These are phyloP conservation scores for Colletotrichum camelliae DNA, from an alignment of 2,329 filamentous ascomycete genomes.

Conservation along the genomic window DNA sequence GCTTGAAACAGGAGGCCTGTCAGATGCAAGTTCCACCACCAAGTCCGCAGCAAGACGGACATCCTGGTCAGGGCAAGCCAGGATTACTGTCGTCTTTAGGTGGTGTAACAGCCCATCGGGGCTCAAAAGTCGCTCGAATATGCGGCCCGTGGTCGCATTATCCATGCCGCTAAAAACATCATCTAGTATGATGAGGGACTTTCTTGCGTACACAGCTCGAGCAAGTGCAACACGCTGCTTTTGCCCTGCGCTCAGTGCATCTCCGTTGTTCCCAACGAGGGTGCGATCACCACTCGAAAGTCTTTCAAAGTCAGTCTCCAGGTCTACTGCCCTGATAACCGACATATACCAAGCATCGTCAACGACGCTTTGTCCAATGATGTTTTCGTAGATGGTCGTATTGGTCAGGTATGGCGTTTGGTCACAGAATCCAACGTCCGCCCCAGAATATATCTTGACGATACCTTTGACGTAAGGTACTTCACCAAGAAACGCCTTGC, in stretches of 20 bases:
- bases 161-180: slow-evolving; percentile 41
- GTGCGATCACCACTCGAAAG: slow-evolving; percentile 40
- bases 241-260: slow-evolving; percentile 47
- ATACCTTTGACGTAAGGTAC: background rate
- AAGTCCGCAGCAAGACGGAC: background rate
- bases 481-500: background rate
- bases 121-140: slow-evolving; percentile 33
- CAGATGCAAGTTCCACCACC: background rate
- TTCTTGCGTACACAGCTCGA: slow-evolving; percentile 33
- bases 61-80: background rate
- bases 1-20: fast-evolving
- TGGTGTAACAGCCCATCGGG: slow-evolving; percentile 12
- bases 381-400: slow-evolving; percentile 39
- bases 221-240: slow-evolving; percentile 28
- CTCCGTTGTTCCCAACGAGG: slow-evolving; percentile 43
- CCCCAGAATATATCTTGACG: background rate
- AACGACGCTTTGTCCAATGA: slow-evolving; percentile 36
- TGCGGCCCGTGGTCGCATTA: slow-evolving; percentile 31
- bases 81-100: background rate
- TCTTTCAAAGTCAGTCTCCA: slow-evolving; percentile 32
- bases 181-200: slow-evolving; percentile 34
- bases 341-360: slow-evolving; percentile 34
- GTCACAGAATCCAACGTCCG: slow-evolving; percentile 28
- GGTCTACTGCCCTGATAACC: slow-evolving; percentile 36
- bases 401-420: slow-evolving; percentile 37